phyloP scores from a whole-genome alignment of 1,284 basidiomycete species.

The Stygiomarasmius scandens region DNA sequence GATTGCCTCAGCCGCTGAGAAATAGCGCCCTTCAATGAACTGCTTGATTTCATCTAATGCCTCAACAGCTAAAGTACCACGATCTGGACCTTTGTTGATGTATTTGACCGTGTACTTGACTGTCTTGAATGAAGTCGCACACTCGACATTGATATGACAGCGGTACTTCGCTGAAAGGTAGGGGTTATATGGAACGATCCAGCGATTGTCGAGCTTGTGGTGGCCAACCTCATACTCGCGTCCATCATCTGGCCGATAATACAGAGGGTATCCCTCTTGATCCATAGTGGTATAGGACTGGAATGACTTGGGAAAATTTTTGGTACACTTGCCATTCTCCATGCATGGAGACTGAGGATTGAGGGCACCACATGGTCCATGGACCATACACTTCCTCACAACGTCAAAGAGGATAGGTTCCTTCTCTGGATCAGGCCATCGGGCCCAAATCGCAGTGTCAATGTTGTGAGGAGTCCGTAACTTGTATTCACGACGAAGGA shows the following conservation, averaged over 20 bases:
- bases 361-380: conserved; percentile 43
- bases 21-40: conserved; percentile 34
- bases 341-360: conserved; percentile 41
- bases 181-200: conserved; percentile 40
- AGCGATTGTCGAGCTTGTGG: conserved; percentile 29
- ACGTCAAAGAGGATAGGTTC: conserved; percentile 40
- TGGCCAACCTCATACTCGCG: conserved; percentile 24
- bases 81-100: conserved; percentile 48
- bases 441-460: conserved; percentile 42
- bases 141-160: conserved; percentile 34
- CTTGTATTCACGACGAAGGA: conserved; percentile 33
- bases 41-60: conserved; percentile 32
- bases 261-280: conserved; percentile 40
- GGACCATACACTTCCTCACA: conserved; percentile 42
- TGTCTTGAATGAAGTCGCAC: conserved; percentile 30
- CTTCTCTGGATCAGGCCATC: conserved; percentile 39
- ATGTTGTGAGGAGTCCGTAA: conserved; percentile 35
- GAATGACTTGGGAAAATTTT: conserved; percentile 43
- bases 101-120: conserved; percentile 53
- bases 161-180: conserved; percentile 30
- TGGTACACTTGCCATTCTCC: conserved; percentile 43
- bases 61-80: conserved; percentile 32
- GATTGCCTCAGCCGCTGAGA: conserved; percentile 30
- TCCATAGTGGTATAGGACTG: conserved; percentile 34
- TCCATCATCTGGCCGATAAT: conserved; percentile 37